These are phyloP conservation scores for Comarum palustre DNA, from an alignment of 306 rosid species.

Conservation along the genomic window DNA sequence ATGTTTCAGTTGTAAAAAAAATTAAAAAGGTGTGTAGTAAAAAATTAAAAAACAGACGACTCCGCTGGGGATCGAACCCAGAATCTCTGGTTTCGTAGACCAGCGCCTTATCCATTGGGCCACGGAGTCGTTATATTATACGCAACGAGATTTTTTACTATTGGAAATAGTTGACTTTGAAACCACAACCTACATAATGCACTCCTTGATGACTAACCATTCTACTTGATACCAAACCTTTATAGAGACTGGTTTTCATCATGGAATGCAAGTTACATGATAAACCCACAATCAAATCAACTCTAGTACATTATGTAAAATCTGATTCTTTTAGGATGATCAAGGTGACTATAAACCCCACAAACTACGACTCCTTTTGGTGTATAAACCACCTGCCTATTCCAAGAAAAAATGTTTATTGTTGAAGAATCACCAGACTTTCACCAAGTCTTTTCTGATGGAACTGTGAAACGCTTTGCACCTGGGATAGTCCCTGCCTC, in stretches of 20 bases:
- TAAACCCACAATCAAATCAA: slow-evolving; percentile 33
- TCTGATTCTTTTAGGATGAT: background rate
- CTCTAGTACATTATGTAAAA: background rate
- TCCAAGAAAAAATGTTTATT: slow-evolving; percentile 44
- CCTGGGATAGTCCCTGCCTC: slow-evolving; percentile 44
- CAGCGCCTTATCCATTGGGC: slow-evolving; percentile 99
- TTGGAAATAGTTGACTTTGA: background rate
- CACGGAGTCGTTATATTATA: slow-evolving; percentile 54
- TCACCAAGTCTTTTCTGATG: slow-evolving; percentile 63
- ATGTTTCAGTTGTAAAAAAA: background rate
- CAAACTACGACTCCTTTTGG: background rate
- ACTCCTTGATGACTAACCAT: background rate
- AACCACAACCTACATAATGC: background rate
- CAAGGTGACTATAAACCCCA: background rate
- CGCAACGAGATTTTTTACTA: too few relatives aligned
- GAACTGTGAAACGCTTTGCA: slow-evolving; percentile 58
- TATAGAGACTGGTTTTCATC: background rate
- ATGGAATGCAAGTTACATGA: slow-evolving; percentile 35
- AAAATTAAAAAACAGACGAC: slow-evolving; percentile 13
- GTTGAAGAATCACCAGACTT: slow-evolving; percentile 58
- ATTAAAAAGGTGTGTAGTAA: too few relatives aligned
- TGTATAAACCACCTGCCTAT: background rate
- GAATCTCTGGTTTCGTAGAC: slow-evolving; percentile 99
- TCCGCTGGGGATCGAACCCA: slow-evolving; percentile 95
- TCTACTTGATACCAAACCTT: background rate